These are phyloP conservation scores for Draba incana DNA, from an alignment of 345 rosid genomes.

Conservation along the genomic window DNA sequence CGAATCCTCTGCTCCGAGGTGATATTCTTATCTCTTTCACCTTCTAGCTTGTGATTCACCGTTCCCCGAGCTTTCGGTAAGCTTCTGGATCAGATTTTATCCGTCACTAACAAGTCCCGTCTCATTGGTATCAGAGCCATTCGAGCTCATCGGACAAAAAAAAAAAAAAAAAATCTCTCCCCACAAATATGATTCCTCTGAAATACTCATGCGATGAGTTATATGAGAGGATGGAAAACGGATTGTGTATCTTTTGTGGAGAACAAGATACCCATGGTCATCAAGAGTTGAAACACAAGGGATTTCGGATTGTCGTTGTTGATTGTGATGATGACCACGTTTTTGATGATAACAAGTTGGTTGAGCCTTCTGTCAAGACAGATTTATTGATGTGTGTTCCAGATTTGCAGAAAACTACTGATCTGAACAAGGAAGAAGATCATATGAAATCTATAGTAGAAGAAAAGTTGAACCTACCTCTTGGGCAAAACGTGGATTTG, in stretches of 20 bases:
- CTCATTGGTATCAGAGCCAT: too few relatives aligned
- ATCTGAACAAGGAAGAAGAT: background rate
- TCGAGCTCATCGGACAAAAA: too few relatives aligned
- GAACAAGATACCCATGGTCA: background rate
- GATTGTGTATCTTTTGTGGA: background rate
- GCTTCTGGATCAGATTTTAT: too few relatives aligned
- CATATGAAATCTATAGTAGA: background rate
- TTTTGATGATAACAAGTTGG: background rate
- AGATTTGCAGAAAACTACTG: background rate
- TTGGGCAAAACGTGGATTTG: background rate
- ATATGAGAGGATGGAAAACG: background rate
- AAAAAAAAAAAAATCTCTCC: too few relatives aligned
- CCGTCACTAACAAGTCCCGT: too few relatives aligned
- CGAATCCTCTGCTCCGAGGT: too few relatives aligned
- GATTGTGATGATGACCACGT: background rate
- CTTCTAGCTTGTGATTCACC: too few relatives aligned
- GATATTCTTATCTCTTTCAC: too few relatives aligned
- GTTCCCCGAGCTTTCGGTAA: too few relatives aligned
- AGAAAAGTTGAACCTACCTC: background rate
- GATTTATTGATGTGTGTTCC: too few relatives aligned
- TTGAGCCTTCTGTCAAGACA: too few relatives aligned
- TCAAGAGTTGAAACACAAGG: background rate
- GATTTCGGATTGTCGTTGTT: background rate
- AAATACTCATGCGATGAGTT: background rate
- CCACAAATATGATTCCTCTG: too few relatives aligned